Evolutionary conservation across 2,329 filamentous ascomycete species (phyloP), one percentile per base, ranked within the genome.

Genomic region (Exophiala sideris): DNA sequence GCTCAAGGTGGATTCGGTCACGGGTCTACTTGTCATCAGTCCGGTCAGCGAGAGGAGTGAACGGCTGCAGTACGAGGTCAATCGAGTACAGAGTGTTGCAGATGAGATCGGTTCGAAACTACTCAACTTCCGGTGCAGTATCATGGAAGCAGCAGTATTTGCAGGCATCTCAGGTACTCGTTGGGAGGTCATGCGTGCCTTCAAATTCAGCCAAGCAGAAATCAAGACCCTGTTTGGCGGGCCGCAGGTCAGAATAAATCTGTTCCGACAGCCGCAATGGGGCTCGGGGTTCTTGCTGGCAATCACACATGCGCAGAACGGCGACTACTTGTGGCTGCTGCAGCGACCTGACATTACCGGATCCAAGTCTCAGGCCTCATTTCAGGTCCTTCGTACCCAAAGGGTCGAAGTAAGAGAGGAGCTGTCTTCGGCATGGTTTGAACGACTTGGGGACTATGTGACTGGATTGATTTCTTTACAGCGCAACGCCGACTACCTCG

Each of bases 261-360:
- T 91, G 73, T 85, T 95, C 59, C 82, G 79, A 64, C 85, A 84
- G 63, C 76, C 76, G 54, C 83, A 82, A n/a, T 95, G 91, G 89
- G 78, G 78, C 8, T 67, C 79, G 11, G 75, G 80, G 48, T 96
- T 89, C 88, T 82, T 85, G 58, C 73, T 95, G 36, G 84, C 85
- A 60, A 79, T 87, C 42, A 83, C 84, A 48, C 79, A 90, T 67
- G 85, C 86, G 66, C 77, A 88, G 65, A 78, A 79, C 64, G 88
- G 89, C 49, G 88, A 94, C 66, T 80, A 79, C 57, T 95, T 89
- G 88, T 91, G 86, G 84, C 74, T 91, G 56, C 75, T 89, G 21
- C 69, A 70, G 16, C 56, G 52, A 41, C 35, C 47, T n/a, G 6
- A 35, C 3, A 20, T 21, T 11, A 21, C n/a, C 18, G 38, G 34